phyloP scores from a whole-genome alignment of 2,329 filamentous ascomycete genomes.

The Didymella sp. region DNA sequence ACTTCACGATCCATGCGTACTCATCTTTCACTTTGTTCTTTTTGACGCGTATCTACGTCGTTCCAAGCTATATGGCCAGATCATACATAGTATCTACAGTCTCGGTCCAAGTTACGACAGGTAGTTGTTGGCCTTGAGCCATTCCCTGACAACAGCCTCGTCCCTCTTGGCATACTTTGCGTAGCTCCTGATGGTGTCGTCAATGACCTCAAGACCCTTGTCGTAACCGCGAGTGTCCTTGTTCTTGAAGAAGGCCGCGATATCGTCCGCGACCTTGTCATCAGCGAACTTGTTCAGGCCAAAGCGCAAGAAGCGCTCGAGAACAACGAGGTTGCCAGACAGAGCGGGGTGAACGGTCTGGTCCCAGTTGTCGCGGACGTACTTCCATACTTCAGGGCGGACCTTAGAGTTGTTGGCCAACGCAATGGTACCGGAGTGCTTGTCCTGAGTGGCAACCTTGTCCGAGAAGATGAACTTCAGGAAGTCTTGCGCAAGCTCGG shows the following conservation, averaged over 20 bases:
- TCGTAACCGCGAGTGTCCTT: constrained; percentile 89
- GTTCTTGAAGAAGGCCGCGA: constrained; percentile 81
- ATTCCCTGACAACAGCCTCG: constrained; percentile 74
- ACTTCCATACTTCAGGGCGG: constrained; percentile 81
- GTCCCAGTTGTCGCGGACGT: constrained; percentile 83
- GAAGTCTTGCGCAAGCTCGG: constrained; percentile 71
- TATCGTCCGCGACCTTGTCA: constrained; percentile 72
- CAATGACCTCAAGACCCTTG: constrained; percentile 82
- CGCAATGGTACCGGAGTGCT: constrained; percentile 79
- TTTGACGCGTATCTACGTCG: background rate
- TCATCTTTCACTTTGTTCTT: background rate
- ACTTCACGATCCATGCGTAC: too few relatives aligned
- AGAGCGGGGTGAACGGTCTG: constrained; percentile 71
- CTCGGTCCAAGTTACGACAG: constrained; percentile 32
- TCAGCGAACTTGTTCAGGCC: constrained; percentile 81
- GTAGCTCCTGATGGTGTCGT: constrained; percentile 83
- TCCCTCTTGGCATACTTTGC: constrained; percentile 85
- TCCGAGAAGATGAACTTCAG: constrained; percentile 80
- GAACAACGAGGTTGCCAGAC: constrained; percentile 79
- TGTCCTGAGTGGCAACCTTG: constrained; percentile 83
- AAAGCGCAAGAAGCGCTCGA: constrained; percentile 86
- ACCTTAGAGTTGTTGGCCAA: constrained; percentile 76
- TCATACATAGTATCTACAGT: constrained; percentile 13
- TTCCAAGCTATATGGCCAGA: background rate
- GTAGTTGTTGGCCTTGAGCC: constrained; percentile 72